Evolutionary conservation across 2,329 filamentous ascomycete genomes (phyloP).

Genomic region (Colletotrichum sp.): DNA sequence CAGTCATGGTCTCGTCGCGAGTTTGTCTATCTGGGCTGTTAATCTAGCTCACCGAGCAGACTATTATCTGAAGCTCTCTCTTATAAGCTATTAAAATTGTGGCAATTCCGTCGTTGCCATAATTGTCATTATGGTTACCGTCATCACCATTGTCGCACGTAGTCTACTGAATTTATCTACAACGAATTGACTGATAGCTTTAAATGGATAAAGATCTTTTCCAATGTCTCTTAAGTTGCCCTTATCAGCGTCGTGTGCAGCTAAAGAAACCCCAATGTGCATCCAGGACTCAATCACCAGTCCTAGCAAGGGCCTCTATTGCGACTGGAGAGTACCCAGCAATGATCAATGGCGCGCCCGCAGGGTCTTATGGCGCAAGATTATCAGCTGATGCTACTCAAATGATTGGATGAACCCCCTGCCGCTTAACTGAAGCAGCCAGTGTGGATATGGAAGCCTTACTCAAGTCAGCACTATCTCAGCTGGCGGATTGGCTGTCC

Average conservation of each 20-base stretch:
- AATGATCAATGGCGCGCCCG: not conserved
- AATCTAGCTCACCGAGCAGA: too few species aligned
- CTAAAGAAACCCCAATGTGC: too few species aligned
- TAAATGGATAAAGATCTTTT: fast-evolving
- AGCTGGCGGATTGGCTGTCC: not conserved
- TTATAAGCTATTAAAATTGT: too few species aligned
- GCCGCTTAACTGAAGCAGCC: not conserved
- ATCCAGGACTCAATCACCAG: not conserved
- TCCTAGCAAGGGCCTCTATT: not conserved
- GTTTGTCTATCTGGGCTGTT: too few species aligned
- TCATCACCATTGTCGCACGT: too few species aligned
- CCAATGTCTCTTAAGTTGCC: too few species aligned
- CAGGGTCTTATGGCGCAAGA: not conserved
- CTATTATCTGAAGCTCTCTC: too few species aligned
- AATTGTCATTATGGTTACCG: too few species aligned
- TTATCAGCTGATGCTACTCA: not conserved
- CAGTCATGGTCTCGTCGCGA: not conserved
- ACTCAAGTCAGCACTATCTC: not conserved
- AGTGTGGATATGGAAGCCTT: not conserved
- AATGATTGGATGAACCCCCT: not conserved
- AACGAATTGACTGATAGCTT: too few species aligned
- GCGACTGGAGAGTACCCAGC: not conserved
- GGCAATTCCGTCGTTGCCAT: too few species aligned
- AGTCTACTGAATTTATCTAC: too few species aligned
- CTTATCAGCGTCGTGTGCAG: too few species aligned